Evolutionary conservation across 2,329 filamentous ascomycete species (phyloP).

Genomic region (Microdochium bolleyi): DNA sequence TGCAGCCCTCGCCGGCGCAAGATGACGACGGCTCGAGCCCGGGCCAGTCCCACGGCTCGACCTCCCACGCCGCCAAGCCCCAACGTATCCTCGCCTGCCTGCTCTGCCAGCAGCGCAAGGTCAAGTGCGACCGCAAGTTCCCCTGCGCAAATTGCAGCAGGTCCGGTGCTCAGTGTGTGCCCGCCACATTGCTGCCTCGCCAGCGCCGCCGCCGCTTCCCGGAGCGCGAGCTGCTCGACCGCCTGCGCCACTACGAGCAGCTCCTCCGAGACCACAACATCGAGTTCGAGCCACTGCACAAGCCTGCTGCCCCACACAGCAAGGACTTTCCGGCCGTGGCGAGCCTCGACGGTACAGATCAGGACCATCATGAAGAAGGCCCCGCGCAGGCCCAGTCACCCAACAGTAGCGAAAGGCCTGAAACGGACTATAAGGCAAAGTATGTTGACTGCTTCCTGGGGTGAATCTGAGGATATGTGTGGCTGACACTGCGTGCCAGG

Average conservation of each 20-base stretch:
- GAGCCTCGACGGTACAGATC: conserved; percentile 12
- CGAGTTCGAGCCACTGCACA: conserved; percentile 38
- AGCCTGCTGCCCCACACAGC: conserved; percentile 5
- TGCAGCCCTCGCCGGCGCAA: neutral
- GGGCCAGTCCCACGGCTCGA: neutral
- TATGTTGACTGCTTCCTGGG: conserved; percentile 9
- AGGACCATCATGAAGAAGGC: conserved; percentile 12
- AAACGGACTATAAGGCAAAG: conserved; percentile 19
- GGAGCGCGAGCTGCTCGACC: conserved; percentile 50
- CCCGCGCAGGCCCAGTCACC: conserved; percentile 11
- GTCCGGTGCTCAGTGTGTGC: conserved; percentile 31
- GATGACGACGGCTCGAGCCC: neutral
- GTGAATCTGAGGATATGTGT: neutral
- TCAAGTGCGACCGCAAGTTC: conserved; percentile 51
- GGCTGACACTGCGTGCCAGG: conserved; percentile 16
- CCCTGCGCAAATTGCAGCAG: conserved; percentile 49
- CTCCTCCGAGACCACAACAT: conserved; percentile 48
- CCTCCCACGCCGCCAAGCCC: conserved; percentile 6
- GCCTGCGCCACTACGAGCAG: conserved; percentile 47
- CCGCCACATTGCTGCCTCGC: conserved; percentile 29
- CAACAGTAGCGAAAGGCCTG: conserved; percentile 13
- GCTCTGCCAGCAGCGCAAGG: conserved; percentile 56
- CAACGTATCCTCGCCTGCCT: conserved; percentile 38
- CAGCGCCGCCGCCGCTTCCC: conserved; percentile 35
- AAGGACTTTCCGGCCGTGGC: conserved; percentile 8